Conservation (phyloP, 1,139 yeast species). For the Blastobotrys ciferrii region DNA sequence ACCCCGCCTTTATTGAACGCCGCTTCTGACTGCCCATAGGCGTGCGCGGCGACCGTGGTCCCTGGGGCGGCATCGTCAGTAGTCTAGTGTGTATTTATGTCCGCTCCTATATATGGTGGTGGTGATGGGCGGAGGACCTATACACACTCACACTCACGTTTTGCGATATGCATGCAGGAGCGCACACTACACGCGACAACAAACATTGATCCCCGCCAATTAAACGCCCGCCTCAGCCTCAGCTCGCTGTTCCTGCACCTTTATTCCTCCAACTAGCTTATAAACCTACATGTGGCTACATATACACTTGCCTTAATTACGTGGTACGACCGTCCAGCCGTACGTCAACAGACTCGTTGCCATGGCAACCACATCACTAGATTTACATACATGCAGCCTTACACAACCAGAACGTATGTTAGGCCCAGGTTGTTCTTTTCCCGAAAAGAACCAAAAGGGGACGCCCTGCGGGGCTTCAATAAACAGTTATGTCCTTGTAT, state of each 20-base stretch:
- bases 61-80: slow-evolving; percentile 1
- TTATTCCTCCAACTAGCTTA: too few relatives aligned
- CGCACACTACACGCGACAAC: not conserved
- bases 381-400: too few relatives aligned
- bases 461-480: too few relatives aligned
- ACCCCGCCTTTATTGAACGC: not conserved
- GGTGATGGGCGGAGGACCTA: too few relatives aligned
- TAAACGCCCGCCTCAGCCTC: not conserved
- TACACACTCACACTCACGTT: too few relatives aligned
- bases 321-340: not conserved
- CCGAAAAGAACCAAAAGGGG: too few relatives aligned
- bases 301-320: too few relatives aligned
- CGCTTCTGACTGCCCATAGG: slow-evolving; percentile 9
- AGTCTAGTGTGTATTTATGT: not conserved
- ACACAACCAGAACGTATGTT: too few relatives aligned
- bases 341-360: not conserved
- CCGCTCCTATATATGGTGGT: not conserved
- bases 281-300: too few relatives aligned
- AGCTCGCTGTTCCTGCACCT: too few relatives aligned
- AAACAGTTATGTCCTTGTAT: too few relatives aligned
- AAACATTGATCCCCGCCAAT: not conserved
- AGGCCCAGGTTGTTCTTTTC: too few relatives aligned
- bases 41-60: slow-evolving; percentile 6
- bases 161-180: not conserved
- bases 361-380: not conserved